Evolutionary conservation across 2,329 filamentous ascomycete genomes (phyloP).

Genomic region (Dactylellina parvicollis): DNA sequence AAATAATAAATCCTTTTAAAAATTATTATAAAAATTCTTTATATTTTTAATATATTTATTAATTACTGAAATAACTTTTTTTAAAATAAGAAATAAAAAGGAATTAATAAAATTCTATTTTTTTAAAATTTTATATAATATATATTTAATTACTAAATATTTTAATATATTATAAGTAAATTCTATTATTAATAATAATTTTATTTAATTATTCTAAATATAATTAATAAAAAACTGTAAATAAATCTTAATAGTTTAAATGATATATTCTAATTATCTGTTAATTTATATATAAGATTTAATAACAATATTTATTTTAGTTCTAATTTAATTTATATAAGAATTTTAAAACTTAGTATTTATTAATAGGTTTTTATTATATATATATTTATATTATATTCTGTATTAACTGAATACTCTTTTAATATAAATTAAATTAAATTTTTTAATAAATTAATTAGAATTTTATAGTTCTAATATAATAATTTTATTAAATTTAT

Average conservation of each 20-base stretch:
- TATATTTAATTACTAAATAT: background rate
- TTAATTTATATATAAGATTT: background rate
- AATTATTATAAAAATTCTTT: background rate
- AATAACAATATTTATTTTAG: too few species aligned
- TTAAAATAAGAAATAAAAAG: background rate
- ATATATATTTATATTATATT: too few species aligned
- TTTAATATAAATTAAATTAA: background rate
- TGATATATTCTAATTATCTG: background rate
- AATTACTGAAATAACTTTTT: background rate
- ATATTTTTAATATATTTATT: conserved; percentile 9
- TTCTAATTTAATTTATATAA: too few species aligned
- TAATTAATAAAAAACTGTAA: background rate
- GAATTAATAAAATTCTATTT: background rate
- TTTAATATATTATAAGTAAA: conserved; percentile 1
- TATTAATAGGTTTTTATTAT: too few species aligned
- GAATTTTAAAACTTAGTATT: too few species aligned
- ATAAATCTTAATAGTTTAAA: background rate
- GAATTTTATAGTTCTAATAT: background rate
- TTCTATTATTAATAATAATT: background rate
- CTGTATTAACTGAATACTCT: too few species aligned
- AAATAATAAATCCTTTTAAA: background rate
- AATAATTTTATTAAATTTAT: background rate
- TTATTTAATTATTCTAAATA: background rate
- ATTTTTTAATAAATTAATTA: background rate
- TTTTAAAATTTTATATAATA: background rate